Base-by-base conservation (phyloP, 257 asterid species). In the Perilla frutescens region DNA sequence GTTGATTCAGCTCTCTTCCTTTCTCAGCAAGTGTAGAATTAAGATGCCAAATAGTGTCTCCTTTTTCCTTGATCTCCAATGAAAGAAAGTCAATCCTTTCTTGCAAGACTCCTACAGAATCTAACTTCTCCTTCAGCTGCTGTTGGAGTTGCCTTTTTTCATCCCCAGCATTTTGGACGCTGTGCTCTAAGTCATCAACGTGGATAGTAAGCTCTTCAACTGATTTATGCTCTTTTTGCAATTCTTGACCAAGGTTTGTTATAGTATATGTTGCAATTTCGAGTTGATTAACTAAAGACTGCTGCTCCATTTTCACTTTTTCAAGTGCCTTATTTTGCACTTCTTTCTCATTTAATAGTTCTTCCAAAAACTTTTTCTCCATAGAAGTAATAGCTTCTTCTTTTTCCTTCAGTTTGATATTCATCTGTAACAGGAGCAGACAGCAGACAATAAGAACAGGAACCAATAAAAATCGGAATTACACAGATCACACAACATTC, bases 31-130 rank as follows among this genome's bases (percentile, higher is more conserved):
- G 76, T 61, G 45, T 59, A 7, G 85, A 77, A 48, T 69, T 59
- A 73, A 79, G 89, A 53, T 47, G 39, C 4, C 50, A 76, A 14
- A 85, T 72, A 36, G 55, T 75, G 13, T 45, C 81, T 49, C 85
- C 96, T 78, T 91, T 88, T 66, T 83, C 88, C 72, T 85, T 81
- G 72, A 88, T 80, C 74, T 93, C 97, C 62, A 79, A 61, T 5
- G 76, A 81, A 59, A 91, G 88, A 67, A 80, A 82, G 73, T 71
- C 73, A 4, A 85, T 76, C 82, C 82, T 91, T 59, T 85, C 90
- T 77, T 87, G 86, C 83, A 89, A 75, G 72, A 72, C 82, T 57
- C 57, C 77, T 57, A 84, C 45, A 45, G 77, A 80, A 64, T 84
- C 83, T 43, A 82, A 62, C 85, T 89, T 91, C 78, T 87, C 87